These are phyloP conservation scores for Globisporangium heterothallicum DNA, from an alignment of 352 stramenopile species.

Conservation along the genomic window DNA sequence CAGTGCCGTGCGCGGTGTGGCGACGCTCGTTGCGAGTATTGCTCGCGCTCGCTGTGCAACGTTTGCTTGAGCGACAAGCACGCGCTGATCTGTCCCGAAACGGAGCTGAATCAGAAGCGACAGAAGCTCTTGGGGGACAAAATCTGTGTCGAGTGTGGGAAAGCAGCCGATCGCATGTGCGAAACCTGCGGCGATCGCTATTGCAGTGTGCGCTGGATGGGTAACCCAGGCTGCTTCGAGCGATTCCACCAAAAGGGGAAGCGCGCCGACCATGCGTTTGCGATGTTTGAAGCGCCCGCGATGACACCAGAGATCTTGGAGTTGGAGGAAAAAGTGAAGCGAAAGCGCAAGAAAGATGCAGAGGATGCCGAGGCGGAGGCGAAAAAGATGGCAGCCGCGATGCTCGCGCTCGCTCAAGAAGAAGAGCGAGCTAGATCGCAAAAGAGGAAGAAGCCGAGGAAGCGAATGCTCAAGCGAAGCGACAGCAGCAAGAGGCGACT, in stretches of 20 bases:
- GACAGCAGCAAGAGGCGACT: constrained; percentile 3
- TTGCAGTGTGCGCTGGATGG: constrained; percentile 83
- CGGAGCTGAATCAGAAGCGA: constrained; percentile 44
- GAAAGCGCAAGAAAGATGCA: constrained; percentile 49
- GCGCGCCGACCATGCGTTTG: constrained; percentile 50
- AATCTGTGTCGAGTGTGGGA: constrained; percentile 72
- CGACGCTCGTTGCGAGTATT: constrained; percentile 54
- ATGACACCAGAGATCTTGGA: constrained; percentile 40
- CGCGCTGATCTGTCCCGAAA: constrained; percentile 54
- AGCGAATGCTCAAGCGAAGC: constrained; percentile 9
- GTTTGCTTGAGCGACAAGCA: constrained; percentile 49
- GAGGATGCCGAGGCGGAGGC: constrained; percentile 48
- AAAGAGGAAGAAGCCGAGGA: constrained; percentile 23
- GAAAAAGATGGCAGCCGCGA: constrained; percentile 32
- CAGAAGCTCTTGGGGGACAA: constrained; percentile 46
- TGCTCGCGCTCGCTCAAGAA: constrained; percentile 25
- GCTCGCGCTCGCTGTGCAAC: constrained; percentile 42
- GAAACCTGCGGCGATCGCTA: constrained; percentile 64
- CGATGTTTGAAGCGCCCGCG: constrained; percentile 21
- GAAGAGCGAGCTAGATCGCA: constrained; percentile 5
- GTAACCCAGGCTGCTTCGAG: constrained; percentile 80
- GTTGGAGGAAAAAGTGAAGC: constrained; percentile 50
- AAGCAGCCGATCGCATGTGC: constrained; percentile 64
- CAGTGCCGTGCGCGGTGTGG: constrained; percentile 49
- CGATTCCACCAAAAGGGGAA: constrained; percentile 71